These are phyloP conservation scores for Cucurbita pepo DNA, from an alignment of 306 rosid species.

Conservation along the genomic window DNA sequence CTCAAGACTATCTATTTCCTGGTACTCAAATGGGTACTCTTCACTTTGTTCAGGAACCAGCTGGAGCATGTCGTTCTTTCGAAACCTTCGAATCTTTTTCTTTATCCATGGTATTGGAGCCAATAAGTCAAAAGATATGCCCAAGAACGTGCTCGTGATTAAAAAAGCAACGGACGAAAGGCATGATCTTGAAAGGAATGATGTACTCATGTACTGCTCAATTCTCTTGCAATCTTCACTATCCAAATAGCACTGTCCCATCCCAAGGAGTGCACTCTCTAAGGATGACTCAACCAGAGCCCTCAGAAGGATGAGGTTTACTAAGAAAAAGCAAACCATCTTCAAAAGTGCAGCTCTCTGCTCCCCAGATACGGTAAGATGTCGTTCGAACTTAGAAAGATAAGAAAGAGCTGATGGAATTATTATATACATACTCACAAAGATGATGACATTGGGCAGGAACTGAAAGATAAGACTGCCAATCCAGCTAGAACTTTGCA, in stretches of 20 bases:
- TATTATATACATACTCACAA: conserved; percentile 81
- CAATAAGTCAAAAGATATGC: conserved; percentile 83
- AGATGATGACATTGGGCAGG: conserved; percentile 75
- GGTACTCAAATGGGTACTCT: conserved; percentile 67
- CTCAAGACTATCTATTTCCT: conserved; percentile 47
- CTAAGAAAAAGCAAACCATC: conserved; percentile 96
- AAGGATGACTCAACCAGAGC: conserved; percentile 80
- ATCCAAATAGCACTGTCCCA: conserved; percentile 91
- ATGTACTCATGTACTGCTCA: conserved; percentile 90
- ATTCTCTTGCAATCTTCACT: conserved; percentile 96
- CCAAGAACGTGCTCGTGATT: conserved; percentile 85
- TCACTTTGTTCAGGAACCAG: conserved; percentile 84
- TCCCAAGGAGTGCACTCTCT: conserved; percentile 61
- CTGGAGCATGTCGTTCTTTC: conserved; percentile 92
- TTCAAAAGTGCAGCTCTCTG: conserved; percentile 84
- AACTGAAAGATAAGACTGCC: conserved; percentile 84
- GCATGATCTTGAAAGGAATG: conserved; percentile 82
- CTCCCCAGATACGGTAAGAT: conserved; percentile 89
- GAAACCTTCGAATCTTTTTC: conserved; percentile 51
- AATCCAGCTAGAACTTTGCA: conserved; percentile 87
- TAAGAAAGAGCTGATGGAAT: conserved; percentile 85
- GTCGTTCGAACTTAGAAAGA: conserved; percentile 83
- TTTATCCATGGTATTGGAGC: conserved; percentile 96
- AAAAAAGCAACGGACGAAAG: conserved; percentile 90
- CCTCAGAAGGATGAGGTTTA: conserved; percentile 79